These are phyloP conservation scores for Epithele typhae DNA, from an alignment of 768 basidiomycete genomes.

Conservation along the genomic window DNA sequence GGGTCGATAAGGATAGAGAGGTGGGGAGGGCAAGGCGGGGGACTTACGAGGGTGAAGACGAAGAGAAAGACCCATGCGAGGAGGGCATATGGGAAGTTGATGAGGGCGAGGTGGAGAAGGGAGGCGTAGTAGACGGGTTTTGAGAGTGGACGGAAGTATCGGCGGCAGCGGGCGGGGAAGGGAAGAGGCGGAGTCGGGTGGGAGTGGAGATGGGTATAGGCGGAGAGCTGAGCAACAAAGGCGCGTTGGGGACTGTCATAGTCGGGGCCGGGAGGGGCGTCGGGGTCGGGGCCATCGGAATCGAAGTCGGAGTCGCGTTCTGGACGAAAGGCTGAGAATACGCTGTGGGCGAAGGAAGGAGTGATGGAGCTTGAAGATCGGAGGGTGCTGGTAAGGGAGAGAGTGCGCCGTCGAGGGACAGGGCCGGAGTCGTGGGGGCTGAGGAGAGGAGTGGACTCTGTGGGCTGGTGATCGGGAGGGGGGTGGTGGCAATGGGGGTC, in stretches of 20 bases:
- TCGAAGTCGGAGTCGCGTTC: slow-evolving; percentile 44
- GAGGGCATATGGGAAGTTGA: slow-evolving; percentile 80
- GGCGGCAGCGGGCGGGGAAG: slow-evolving; percentile 35
- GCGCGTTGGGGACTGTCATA: slow-evolving; percentile 14
- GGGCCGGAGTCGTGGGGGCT: slow-evolving; percentile 16
- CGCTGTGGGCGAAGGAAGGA: slow-evolving; percentile 64
- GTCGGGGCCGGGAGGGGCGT: slow-evolving; percentile 9
- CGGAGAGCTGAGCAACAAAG: slow-evolving; percentile 12
- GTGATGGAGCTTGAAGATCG: slow-evolving; percentile 44
- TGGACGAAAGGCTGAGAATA: slow-evolving; percentile 62
- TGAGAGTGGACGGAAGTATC: slow-evolving; percentile 63
- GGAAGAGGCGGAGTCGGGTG: slow-evolving; percentile 6
- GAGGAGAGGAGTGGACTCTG: slow-evolving; percentile 50
- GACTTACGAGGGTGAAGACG: slow-evolving; percentile 72
- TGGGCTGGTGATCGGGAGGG: slow-evolving; percentile 23
- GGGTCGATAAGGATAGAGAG: not conserved
- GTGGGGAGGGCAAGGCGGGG: not conserved
- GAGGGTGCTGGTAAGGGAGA: slow-evolving; percentile 53
- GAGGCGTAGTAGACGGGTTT: slow-evolving; percentile 57
- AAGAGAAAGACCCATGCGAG: slow-evolving; percentile 78
- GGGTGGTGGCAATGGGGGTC: slow-evolving; percentile 21
- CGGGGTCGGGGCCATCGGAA: slow-evolving; percentile 16
- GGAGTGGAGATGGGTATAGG: slow-evolving; percentile 5
- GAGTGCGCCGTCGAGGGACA: slow-evolving; percentile 42
- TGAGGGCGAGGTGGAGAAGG: slow-evolving; percentile 60